These are phyloP conservation scores for Aspergillus sp. DNA, from an alignment of 2,329 filamentous ascomycete genomes.

Conservation along the genomic window DNA sequence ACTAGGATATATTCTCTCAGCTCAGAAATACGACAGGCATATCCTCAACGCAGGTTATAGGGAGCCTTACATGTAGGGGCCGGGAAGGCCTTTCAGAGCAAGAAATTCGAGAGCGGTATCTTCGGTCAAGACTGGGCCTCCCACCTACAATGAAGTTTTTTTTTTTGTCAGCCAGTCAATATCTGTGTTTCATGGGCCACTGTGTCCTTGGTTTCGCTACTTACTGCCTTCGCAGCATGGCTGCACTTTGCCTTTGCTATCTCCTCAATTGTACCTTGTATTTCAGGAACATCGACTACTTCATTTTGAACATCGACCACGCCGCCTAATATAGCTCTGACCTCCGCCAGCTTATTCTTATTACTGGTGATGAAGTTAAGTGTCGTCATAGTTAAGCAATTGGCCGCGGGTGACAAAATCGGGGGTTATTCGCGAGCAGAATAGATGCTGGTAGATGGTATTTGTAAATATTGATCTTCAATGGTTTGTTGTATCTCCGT, in stretches of 20 bases:
- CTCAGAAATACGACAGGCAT: background rate
- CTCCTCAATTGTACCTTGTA: slow-evolving; percentile 90
- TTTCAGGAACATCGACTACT: slow-evolving; percentile 77
- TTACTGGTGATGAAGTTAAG: slow-evolving; percentile 98
- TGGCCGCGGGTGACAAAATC: background rate
- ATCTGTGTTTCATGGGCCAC: background rate
- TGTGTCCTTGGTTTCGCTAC: slow-evolving; percentile 17
- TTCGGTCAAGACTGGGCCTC: slow-evolving; percentile 89
- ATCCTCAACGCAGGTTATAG: background rate
- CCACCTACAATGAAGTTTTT: slow-evolving; percentile 53
- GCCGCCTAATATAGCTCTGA: slow-evolving; percentile 78
- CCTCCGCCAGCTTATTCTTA: slow-evolving; percentile 87
- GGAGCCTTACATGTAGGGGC: slow-evolving; percentile 78
- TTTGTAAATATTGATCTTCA: background rate
- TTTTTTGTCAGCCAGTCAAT: slow-evolving; percentile 3
- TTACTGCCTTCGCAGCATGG: slow-evolving; percentile 74
- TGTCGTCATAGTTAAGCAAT: slow-evolving; percentile 39
- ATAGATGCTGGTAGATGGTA: background rate
- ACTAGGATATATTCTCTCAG: slow-evolving; percentile 47
- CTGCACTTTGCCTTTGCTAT: slow-evolving; percentile 86
- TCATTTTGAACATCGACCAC: slow-evolving; percentile 71
- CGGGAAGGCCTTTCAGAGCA: slow-evolving; percentile 85
- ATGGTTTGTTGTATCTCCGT: background rate
- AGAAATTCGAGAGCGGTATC: slow-evolving; percentile 94
- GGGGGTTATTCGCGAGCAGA: background rate